Evolutionary conservation across 768 basidiomycete genomes (phyloP), one percentile per base, ranked within the genome.

Genomic region (Tricholoma sp.): DNA sequence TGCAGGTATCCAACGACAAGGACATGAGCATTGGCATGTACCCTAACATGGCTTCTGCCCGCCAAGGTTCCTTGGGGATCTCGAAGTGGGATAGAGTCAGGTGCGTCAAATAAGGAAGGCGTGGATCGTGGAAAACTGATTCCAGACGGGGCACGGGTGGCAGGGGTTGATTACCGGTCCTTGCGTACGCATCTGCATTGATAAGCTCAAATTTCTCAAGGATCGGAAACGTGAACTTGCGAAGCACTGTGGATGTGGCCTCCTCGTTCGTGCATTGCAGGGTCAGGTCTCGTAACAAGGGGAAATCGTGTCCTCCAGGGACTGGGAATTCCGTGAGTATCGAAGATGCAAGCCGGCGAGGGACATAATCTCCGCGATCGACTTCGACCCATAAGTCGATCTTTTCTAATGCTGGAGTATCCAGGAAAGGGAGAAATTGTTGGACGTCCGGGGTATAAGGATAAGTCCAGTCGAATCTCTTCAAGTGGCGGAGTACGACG

Each of bases 71-170:
- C 4, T 66, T 51, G 9, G 70, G 67, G 58, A 84, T 71, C 49
- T 70, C 68, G 65, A 80, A 79, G 51, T 74, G 71, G 39, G 79
- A 76, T 47, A 85, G 62, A 16, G 79, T 77, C 57, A 85, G 76
- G 59, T 79, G 74, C 29, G 80, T 79, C 35, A 85, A 70, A 55
- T 71, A 63, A 3, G 72, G 76, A 27, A 83, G 74, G 51, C 81
- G 81, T 5, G 83, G 82, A 66, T 84, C 81, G 54, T 78, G 77
- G 64, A 84, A 81, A 56, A 85, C 71, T 35, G 70, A 75, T 66
- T 83, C 80, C 27, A 81, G 72, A 29, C 77, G 74, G 37, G 79
- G 79, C 54, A 84, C 68, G 5, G 61, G 52, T 12, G 78, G 76
- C 12, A 71, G 55, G 7, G 57, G 11, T 18, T 49, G 57, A 37